Evolutionary conservation across 1,139 yeast species (phyloP).

Genomic region (Ashbya aceris): DNA sequence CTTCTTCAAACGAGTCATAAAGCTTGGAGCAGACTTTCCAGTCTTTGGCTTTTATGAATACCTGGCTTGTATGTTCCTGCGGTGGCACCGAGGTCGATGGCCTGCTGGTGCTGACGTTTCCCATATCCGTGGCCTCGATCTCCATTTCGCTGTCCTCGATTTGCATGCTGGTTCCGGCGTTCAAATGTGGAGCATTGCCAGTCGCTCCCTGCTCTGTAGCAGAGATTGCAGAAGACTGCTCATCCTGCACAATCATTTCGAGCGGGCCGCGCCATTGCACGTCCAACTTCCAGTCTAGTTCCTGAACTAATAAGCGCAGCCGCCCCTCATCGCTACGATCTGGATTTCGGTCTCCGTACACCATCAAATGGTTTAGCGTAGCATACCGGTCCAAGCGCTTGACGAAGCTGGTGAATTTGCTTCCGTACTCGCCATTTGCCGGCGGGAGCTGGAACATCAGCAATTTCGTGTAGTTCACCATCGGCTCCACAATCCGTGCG

Average conservation of each 20-base stretch:
- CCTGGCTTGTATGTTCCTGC: constrained; percentile 14
- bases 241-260: constrained; percentile 13
- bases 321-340: constrained; percentile 10
- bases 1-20: constrained; percentile 27
- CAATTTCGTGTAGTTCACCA: constrained; percentile 19
- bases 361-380: constrained; percentile 20
- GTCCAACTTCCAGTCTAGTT: constrained; percentile 27
- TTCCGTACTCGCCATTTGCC: constrained; percentile 23
- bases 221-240: constrained; percentile 2
- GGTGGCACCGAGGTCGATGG: not conserved
- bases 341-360: constrained; percentile 15
- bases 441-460: constrained; percentile 25
- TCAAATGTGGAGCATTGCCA: constrained; percentile 6
- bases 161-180: constrained; percentile 4
- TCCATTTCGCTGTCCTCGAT: constrained; percentile 8
- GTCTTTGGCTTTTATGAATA: constrained; percentile 23
- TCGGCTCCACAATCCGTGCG: constrained; percentile 25
- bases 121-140: not conserved
- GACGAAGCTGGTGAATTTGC: constrained; percentile 24
- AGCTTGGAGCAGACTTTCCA: constrained; percentile 29
- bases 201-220: constrained; percentile 1
- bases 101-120: not conserved
- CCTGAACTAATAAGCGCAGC: constrained; percentile 23
- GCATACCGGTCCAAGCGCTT: constrained; percentile 27
- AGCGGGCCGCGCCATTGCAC: constrained; percentile 30